Base-by-base conservation (phyloP, 106 monocot genomes). In the Acorus gramineus region DNA sequence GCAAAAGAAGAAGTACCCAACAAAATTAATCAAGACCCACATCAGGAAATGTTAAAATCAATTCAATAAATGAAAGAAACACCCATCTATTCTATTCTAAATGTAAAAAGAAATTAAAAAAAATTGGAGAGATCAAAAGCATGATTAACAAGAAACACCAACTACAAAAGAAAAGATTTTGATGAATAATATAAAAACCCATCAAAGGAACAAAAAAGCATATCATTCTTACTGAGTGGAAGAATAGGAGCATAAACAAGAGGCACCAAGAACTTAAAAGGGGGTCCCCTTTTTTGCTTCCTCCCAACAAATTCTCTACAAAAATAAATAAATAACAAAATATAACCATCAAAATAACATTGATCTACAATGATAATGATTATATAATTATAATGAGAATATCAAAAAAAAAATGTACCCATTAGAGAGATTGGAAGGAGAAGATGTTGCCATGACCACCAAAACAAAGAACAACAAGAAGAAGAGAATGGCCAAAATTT, bases 211-310 rank as follows among this genome's bases (percentile, higher is more conserved):
- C 28, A 28, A 28, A 28, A 28, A 28, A 28, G 1, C 28, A 28
- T 28, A 28, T 28, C 28, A 28, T 28, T 28, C 84, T 5, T 82
- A 95, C 94, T 85, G 2, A 95, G 74, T 1, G 94, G 94, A 42
- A 95, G 90, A 62, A 76, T 59, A 0, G 90, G 94, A 52, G 94
- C 90, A 63, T 95, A 94, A 12, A 94, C 69, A 9, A 94, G 89
- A n/a, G 94, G 94, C 11, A 84, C 64, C 59, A 94, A 49, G 64
- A 89, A 83, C 59, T 74, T 73, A 9, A 67, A 63, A 2, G 77
- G 86, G 2, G 90, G 50, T 14, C 73, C 77, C 52, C 71, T 75
- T 49, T 60, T 80, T 46, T 70, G 76, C 67, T 58, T 78, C 70
- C 47, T 73, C 42, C 60, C 52, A 9, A 55, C 73, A 11, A 59